A percentile compares a stretch with the other conserved stretches of the same genome.
Conservation (phyloP, 2,329 filamentous ascomycete genomes). For the Ophiostoma pallidulum region DNA sequence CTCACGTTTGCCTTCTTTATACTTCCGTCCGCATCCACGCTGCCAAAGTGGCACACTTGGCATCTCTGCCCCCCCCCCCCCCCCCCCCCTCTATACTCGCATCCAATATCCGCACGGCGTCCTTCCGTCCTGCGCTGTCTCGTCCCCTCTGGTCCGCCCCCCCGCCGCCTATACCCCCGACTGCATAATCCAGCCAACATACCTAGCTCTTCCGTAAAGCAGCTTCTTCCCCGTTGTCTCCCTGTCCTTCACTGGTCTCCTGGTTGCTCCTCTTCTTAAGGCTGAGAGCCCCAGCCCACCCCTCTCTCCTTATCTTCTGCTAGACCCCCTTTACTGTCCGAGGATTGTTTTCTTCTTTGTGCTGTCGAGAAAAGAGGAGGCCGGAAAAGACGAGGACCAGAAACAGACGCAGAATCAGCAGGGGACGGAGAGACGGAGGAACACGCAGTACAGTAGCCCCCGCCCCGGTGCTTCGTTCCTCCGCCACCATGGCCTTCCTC, state of each 20-base stretch:
- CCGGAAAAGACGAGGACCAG: neutral
- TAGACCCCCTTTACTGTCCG: no score
- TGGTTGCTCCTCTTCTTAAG: neutral
- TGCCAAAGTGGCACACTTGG: no score
- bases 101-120: neutral
- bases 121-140: neutral
- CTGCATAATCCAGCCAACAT: neutral
- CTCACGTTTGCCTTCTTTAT: no score
- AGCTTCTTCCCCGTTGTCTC: neutral
- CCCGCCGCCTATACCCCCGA: neutral
- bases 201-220: neutral
- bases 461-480: neutral
- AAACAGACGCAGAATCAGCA: neutral
- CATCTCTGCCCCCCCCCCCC: neutral
- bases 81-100: no score
- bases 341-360: neutral
- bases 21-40: no score
- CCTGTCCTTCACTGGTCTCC: neutral
- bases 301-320: neutral
- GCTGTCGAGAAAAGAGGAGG: neutral
- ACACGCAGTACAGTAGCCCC: neutral
- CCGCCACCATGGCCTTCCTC: conserved; percentile 3
- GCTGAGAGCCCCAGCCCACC: neutral
- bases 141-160: neutral
- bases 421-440: neutral